Conservation (phyloP, 805 yeast species). For the Hemisphaericaspora nanyangensis region DNA sequence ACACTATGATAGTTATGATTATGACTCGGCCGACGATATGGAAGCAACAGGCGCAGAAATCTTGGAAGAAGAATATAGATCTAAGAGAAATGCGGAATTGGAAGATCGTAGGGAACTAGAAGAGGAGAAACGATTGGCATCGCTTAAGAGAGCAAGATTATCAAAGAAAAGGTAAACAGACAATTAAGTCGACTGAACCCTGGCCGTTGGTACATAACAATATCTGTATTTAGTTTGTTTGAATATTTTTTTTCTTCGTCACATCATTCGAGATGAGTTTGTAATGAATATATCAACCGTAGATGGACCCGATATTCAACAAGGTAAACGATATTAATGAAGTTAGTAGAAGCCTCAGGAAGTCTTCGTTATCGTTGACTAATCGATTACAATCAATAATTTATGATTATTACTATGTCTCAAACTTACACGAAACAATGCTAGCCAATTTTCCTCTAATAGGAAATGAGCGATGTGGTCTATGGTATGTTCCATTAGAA, state of each 20-base stretch:
- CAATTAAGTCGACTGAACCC: neutral
- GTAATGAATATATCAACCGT: too few species aligned
- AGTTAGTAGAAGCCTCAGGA: slow-evolving; percentile 43
- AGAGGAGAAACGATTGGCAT: slow-evolving; percentile 47
- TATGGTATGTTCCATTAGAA: slow-evolving; percentile 68
- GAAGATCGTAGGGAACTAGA: slow-evolving; percentile 76
- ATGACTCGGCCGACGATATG: slow-evolving; percentile 63
- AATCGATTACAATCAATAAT: slow-evolving; percentile 72
- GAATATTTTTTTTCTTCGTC: too few species aligned
- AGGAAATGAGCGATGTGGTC: slow-evolving; percentile 84
- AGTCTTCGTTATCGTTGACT: slow-evolving; percentile 47
- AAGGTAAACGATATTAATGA: slow-evolving; percentile 13
- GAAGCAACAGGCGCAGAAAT: slow-evolving; percentile 93
- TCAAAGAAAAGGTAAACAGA: slow-evolving; percentile 8
- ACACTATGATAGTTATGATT: slow-evolving; percentile 42
- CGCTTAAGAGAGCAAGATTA: slow-evolving; percentile 15
- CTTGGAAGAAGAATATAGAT: slow-evolving; percentile 72
- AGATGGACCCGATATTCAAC: slow-evolving; percentile 7
- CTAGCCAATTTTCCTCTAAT: slow-evolving; percentile 36
- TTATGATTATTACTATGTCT: slow-evolving; percentile 54
- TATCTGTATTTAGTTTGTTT: too few species aligned
- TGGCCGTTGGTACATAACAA: too few species aligned
- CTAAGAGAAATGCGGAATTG: slow-evolving; percentile 61
- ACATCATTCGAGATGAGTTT: too few species aligned
- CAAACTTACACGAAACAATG: slow-evolving; percentile 13